Evolutionary conservation across 1,139 yeast species (phyloP).

Genomic region (Yamadazyma triangularis): DNA sequence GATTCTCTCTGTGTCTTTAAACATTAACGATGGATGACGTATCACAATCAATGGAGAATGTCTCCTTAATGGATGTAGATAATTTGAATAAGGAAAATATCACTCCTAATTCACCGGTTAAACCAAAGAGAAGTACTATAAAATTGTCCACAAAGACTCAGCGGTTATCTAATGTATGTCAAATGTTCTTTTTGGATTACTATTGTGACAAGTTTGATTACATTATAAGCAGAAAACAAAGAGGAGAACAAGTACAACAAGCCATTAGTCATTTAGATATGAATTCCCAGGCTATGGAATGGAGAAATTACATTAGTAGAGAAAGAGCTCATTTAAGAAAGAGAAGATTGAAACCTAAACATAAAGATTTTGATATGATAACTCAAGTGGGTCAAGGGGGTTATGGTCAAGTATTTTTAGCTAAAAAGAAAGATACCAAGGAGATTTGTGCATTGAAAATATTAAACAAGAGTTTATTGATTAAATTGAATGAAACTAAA

Average conservation of each 20-base stretch:
- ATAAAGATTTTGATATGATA: constrained; percentile 91
- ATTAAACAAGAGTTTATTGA: constrained; percentile 78
- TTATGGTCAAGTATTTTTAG: constrained; percentile 94
- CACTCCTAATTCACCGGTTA: constrained; percentile 41
- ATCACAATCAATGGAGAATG: constrained; percentile 44
- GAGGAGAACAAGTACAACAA: constrained; percentile 63
- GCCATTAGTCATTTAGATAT: constrained; percentile 39
- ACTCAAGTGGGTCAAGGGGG: constrained; percentile 99
- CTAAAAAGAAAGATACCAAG: constrained; percentile 88
- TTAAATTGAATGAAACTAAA: constrained; percentile 90
- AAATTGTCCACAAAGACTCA: constrained; percentile 76
- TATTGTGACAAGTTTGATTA: constrained; percentile 96
- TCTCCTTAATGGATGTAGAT: constrained; percentile 44
- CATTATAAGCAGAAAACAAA: constrained; percentile 78
- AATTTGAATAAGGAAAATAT: constrained; percentile 48
- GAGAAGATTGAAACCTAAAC: constrained; percentile 86
- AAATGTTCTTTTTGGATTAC: constrained; percentile 82
- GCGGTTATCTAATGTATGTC: constrained; percentile 81
- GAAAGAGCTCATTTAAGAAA: constrained; percentile 85
- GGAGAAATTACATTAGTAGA: constrained; percentile 78
- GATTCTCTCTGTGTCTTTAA: too few species aligned
- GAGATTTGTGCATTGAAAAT: constrained; percentile 96
- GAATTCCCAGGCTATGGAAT: constrained; percentile 58
- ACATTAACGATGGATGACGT: constrained; percentile 38
- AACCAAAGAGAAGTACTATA: constrained; percentile 23